These are phyloP conservation scores for Cyclocybe cylindracea DNA, from an alignment of 768 basidiomycete genomes.

Conservation along the genomic window DNA sequence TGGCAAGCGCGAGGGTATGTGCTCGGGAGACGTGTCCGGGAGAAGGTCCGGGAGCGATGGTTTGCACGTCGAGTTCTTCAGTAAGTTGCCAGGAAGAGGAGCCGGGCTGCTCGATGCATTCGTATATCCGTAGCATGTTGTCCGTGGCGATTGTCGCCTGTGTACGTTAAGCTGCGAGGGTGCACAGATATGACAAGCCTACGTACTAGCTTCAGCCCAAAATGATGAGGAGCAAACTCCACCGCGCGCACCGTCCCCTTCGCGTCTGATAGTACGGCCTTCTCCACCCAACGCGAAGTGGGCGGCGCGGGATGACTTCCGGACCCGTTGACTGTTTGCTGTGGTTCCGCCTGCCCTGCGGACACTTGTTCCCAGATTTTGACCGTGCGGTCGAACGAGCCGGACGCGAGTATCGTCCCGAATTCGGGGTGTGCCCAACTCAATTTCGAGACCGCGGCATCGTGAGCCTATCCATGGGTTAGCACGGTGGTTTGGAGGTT, in stretches of 20 bases:
- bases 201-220: constrained; percentile 85
- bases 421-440: constrained; percentile 95
- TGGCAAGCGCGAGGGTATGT: constrained; percentile 63
- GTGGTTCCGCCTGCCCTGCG: constrained; percentile 26
- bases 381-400: constrained; percentile 88
- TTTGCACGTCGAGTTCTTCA: constrained; percentile 75
- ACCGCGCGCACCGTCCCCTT: constrained; percentile 84
- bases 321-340: constrained; percentile 25
- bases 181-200: not conserved
- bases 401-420: constrained; percentile 82
- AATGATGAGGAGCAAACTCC: constrained; percentile 85
- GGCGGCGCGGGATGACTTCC: constrained; percentile 5
- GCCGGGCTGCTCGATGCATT: constrained; percentile 79
- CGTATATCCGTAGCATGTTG: constrained; percentile 85
- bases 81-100: constrained; percentile 74
- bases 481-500: not conserved
- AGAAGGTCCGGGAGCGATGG: constrained; percentile 47
- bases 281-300: constrained; percentile 68
- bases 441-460: constrained; percentile 82
- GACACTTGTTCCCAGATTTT: constrained; percentile 86
- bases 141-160: constrained; percentile 91
- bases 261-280: constrained; percentile 77
- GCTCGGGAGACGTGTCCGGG: constrained; percentile 43
- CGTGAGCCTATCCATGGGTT: constrained; percentile 76
- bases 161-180: not conserved